Conservation (phyloP, 495 filamentous ascomycete genomes). For the Letharia columbiana region DNA sequence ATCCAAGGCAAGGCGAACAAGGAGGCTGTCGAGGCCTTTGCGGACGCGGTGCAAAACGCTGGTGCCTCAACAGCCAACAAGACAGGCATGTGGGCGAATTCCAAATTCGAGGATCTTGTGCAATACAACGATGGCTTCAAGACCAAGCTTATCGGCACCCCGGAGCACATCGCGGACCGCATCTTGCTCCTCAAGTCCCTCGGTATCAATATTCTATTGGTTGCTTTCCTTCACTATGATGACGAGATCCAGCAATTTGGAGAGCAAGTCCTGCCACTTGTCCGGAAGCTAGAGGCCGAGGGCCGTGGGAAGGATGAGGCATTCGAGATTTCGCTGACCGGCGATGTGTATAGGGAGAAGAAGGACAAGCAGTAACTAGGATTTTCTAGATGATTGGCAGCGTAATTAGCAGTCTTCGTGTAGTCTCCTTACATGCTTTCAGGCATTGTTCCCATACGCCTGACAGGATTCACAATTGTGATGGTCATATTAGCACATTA, state of each 20-base stretch:
- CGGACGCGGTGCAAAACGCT: conserved; percentile 37
- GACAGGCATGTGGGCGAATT: conserved; percentile 41
- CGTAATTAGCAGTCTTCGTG: background rate
- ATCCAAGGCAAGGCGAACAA: conserved; percentile 43
- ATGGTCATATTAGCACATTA: background rate
- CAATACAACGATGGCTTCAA: conserved; percentile 47
- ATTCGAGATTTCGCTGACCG: conserved; percentile 35
- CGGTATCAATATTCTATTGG: conserved; percentile 36
- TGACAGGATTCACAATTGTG: background rate
- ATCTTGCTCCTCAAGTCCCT: conserved; percentile 40
- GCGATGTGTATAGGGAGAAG: conserved; percentile 34
- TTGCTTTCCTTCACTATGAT: conserved; percentile 41
- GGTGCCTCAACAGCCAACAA: conserved; percentile 28
- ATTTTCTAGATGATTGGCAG: background rate
- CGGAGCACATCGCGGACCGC: conserved; percentile 40
- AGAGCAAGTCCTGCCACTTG: conserved; percentile 35
- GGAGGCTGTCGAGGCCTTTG: conserved; percentile 40
- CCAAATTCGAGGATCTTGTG: conserved; percentile 40
- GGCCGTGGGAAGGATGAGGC: conserved; percentile 38
- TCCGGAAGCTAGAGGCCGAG: conserved; percentile 36
- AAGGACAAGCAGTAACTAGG: conserved; percentile 6
- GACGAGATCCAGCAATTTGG: conserved; percentile 42
- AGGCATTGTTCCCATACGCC: background rate
- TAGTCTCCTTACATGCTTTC: background rate
- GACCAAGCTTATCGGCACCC: conserved; percentile 42